Evolutionary conservation across 2,329 filamentous ascomycete genomes (phyloP), one percentile per base, ranked within the genome.

Genomic region (Macroventuria anomochaeta): DNA sequence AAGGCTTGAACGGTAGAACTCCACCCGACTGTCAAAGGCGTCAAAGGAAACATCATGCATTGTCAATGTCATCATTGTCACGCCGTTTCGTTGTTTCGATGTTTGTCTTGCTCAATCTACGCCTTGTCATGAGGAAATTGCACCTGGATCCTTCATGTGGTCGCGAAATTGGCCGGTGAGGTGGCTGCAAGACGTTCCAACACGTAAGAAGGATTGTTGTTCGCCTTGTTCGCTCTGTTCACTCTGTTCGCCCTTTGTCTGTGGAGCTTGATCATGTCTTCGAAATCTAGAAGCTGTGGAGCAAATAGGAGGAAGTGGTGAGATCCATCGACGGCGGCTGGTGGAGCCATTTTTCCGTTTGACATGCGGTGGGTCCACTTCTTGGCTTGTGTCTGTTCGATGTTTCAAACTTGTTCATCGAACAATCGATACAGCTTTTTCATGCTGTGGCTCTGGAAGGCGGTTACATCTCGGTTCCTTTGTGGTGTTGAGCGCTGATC

Each of bases 31-130:
- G 50, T 61, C 51, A 31, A 31, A 12, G 51, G 69, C 67, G 68
- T 61, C 54, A 61, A 55, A 48, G 53, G 51, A 67, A 67, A 70
- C 67, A 53, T 62, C 54, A 68, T 66, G 64, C 62, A 43, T 41
- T 48, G 58, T 48, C 39, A 29, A 28, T 49, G 40, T 20, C 51
- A 41, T 49, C 11, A 18, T 43, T 26, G 23, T 49, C 39, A 54
- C 46, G 34, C 17, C 5, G 28, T 26, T 20, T 7, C 25, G 5
- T 21, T 40, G 28, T 41, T 39, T 46, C 37, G 15, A 23, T 23
- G 13, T 4, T 23, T n/a, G 17, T 47, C 7, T 39, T 32, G 10
- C 20, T 37, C 18, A 17, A n/a, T 18, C 28, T 39, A 38, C 44
- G 44, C 28, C 26, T 43, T 20, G 39, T 18, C n/a, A 21, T 17